Conservation (phyloP, 805 yeast species). For the Candida awuae region DNA sequence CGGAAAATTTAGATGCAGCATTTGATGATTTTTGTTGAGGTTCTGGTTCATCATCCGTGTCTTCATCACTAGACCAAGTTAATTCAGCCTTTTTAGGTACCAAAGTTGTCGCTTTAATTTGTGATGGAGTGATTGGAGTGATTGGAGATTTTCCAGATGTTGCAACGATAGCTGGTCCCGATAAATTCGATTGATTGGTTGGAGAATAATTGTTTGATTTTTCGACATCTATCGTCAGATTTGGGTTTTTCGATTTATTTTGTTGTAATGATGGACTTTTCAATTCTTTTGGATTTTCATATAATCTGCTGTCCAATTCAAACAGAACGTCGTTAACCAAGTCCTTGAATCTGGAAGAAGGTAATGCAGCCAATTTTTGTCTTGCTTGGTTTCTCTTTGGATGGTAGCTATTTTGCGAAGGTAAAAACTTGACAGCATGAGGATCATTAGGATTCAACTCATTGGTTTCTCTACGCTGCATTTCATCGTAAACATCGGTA, state of each 20-base stretch:
- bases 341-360: conserved; percentile 77
- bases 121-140: conserved; percentile 24
- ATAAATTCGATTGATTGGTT: background rate
- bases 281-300: background rate
- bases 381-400: conserved; percentile 95
- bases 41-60: conserved; percentile 37
- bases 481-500: conserved; percentile 91
- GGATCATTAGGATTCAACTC: conserved; percentile 40
- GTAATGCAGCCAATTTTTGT: conserved; percentile 78
- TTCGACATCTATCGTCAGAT: conserved; percentile 4
- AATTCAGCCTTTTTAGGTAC: conserved; percentile 80
- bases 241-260: background rate
- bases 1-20: background rate
- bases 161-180: too few species aligned
- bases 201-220: conserved; percentile 1
- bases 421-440: conserved; percentile 45
- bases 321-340: conserved; percentile 80
- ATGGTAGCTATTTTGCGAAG: conserved; percentile 73
- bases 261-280: background rate
- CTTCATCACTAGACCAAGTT: conserved; percentile 86
- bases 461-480: conserved; percentile 57
- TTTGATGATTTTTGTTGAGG: background rate
- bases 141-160: conserved; percentile 12
- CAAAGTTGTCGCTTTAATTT: conserved; percentile 53
- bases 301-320: conserved; percentile 61